phyloP scores from a whole-genome alignment of 2,329 filamentous ascomycete genomes.

The Aspergillus clavatus region DNA sequence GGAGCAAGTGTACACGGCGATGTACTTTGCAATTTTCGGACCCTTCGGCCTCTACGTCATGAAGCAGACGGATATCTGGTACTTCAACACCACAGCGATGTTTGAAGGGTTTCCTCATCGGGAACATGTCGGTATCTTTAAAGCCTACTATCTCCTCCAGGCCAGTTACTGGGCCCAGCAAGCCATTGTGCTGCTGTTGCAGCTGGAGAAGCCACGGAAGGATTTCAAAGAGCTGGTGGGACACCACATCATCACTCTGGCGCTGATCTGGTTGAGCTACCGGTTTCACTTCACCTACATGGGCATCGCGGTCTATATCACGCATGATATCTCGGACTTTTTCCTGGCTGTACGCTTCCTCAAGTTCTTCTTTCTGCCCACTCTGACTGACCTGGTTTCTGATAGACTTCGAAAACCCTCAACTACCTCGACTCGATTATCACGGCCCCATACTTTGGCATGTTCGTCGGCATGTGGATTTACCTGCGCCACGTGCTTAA shows the following conservation, averaged over 20 bases:
- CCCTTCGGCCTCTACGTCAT: conserved; percentile 87
- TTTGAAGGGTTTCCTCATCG: conserved; percentile 83
- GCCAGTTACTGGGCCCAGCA: conserved; percentile 96
- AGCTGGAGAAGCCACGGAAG: conserved; percentile 88
- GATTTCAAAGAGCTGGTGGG: conserved; percentile 91
- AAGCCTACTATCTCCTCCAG: conserved; percentile 93
- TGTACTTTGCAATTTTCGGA: conserved; percentile 81
- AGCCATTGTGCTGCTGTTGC: conserved; percentile 77
- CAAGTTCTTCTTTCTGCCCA: neutral
- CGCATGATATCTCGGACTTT: conserved; percentile 91
- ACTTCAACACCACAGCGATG: conserved; percentile 88
- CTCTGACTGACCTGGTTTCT: neutral
- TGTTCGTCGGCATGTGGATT: conserved; percentile 80
- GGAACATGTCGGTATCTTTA: conserved; percentile 74
- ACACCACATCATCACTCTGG: conserved; percentile 84
- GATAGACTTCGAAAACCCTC: conserved; percentile 78
- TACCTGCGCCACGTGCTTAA: conserved; percentile 76
- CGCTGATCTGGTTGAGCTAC: conserved; percentile 81
- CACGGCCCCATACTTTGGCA: conserved; percentile 75
- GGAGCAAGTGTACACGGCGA: conserved; percentile 90
- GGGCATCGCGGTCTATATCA: conserved; percentile 87
- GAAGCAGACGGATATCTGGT: conserved; percentile 87
- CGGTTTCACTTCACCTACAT: conserved; percentile 97
- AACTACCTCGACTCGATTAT: conserved; percentile 81
- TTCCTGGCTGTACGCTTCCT: conserved; percentile 72